phyloP scores from a whole-genome alignment of 768 basidiomycete genomes.

The Plicaturopsis crispa region DNA sequence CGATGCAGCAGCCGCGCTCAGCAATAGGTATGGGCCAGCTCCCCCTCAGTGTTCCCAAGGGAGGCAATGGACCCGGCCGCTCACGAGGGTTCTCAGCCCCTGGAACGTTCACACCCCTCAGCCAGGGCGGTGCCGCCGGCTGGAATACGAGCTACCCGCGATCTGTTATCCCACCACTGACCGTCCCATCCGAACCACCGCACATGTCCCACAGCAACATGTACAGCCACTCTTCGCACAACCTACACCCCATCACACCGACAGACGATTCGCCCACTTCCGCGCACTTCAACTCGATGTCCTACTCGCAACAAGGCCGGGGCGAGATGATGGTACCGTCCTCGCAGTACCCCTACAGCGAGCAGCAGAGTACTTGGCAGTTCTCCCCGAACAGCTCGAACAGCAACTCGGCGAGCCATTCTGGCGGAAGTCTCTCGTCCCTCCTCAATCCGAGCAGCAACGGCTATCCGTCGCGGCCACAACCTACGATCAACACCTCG shows the following conservation, averaged over 20 bases:
- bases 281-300: conserved; percentile 31
- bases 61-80: conserved; percentile 42
- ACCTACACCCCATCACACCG: conserved; percentile 61
- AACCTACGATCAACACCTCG: conserved; percentile 66
- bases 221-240: conserved; percentile 55
- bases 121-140: conserved; percentile 44
- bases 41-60: conserved; percentile 39
- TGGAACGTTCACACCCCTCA: conserved; percentile 69
- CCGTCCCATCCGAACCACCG: conserved; percentile 71
- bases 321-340: conserved; percentile 33
- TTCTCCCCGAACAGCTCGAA: conserved; percentile 31
- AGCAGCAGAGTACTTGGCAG: conserved; percentile 49
- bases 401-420: conserved; percentile 44
- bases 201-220: conserved; percentile 51
- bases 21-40: conserved; percentile 56
- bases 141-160: conserved; percentile 59
- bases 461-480: conserved; percentile 41
- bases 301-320: conserved; percentile 15
- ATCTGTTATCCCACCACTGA: conserved; percentile 70
- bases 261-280: conserved; percentile 60
- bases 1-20: conserved; percentile 71
- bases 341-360: conserved; percentile 57
- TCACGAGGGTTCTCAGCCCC: conserved; percentile 80
- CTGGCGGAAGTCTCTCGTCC: conserved; percentile 68
- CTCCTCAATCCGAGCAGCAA: conserved; percentile 64